phyloP scores from a whole-genome alignment of 306 rosid species.

The Dalbergia cultrata region DNA sequence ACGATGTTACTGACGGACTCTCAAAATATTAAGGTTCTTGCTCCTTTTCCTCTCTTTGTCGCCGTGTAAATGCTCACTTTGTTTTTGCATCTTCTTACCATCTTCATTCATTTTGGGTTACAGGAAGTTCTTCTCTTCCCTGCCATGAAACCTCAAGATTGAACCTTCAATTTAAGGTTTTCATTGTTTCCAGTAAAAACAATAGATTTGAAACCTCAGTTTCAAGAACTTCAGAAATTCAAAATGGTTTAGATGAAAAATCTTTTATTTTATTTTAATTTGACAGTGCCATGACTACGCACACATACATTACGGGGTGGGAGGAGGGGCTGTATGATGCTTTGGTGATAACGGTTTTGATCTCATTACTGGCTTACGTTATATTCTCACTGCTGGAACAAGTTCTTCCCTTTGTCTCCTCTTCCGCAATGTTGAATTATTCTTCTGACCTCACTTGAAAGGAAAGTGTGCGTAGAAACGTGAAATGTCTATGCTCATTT shows the following conservation, averaged over 20 bases:
- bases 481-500: too few species aligned
- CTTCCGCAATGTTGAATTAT: background rate
- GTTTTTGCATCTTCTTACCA: background rate
- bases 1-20: constrained; percentile 88
- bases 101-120: background rate
- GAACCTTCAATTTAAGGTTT: background rate
- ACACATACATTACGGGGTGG: background rate
- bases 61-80: background rate
- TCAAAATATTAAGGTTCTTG: constrained; percentile 81
- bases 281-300: background rate
- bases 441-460: too few species aligned
- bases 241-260: background rate
- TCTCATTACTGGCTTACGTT: background rate
- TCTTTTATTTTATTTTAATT: background rate
- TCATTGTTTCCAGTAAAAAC: background rate
- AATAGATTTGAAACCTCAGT: background rate
- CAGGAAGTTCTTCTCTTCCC: constrained; percentile 12
- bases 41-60: background rate
- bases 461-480: background rate
- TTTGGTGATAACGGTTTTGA: background rate
- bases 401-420: background rate
- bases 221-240: background rate
- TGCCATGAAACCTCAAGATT: constrained; percentile 15
- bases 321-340: background rate
- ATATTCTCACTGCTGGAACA: background rate